Evolutionary conservation across 495 filamentous ascomycete genomes (phyloP).

Genomic region (Penicillium roqueforti): DNA sequence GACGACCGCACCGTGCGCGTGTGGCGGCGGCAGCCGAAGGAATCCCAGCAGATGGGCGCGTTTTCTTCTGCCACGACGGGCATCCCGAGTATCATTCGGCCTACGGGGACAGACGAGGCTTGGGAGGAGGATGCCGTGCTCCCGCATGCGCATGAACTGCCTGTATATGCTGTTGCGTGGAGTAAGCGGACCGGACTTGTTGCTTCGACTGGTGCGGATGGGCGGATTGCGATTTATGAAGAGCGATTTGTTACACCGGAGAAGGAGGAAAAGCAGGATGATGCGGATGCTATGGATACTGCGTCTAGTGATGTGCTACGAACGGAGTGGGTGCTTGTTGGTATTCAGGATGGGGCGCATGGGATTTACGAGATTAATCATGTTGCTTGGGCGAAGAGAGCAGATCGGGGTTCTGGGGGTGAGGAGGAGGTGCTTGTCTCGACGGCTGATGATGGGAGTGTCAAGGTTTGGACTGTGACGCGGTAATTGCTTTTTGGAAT

Average conservation of each 20-base stretch:
- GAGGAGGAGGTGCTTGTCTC: conserved; percentile 71
- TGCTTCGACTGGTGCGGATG: conserved; percentile 82
- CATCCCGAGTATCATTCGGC: conserved; percentile 78
- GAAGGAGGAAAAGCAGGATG: conserved; percentile 8
- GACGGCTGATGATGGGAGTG: conserved; percentile 75
- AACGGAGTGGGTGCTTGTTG: conserved; percentile 66
- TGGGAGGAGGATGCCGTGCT: conserved; percentile 73
- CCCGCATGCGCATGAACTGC: conserved; percentile 69
- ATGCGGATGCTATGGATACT: conserved; percentile 38
- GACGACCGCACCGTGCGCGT: conserved; percentile 74
- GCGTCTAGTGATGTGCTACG: conserved; percentile 15
- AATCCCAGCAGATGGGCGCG: conserved; percentile 21
- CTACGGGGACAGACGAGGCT: conserved; percentile 64
- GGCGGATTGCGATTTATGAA: conserved; percentile 75
- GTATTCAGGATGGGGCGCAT: conserved; percentile 65
- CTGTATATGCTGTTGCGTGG: conserved; percentile 80
- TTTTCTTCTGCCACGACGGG: conserved; percentile 31
- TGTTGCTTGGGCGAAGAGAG: conserved; percentile 63
- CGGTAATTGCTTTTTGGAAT: conserved; percentile 17
- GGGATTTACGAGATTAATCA: conserved; percentile 93
- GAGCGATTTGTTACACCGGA: conserved; percentile 42
- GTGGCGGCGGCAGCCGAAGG: conserved; percentile 64
- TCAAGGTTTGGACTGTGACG: conserved; percentile 63
- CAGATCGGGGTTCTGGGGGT: conserved; percentile 32
- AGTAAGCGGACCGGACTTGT: conserved; percentile 68